Base-by-base conservation (phyloP, 169 alveolate species). In the Plasmodium reichenowi region DNA sequence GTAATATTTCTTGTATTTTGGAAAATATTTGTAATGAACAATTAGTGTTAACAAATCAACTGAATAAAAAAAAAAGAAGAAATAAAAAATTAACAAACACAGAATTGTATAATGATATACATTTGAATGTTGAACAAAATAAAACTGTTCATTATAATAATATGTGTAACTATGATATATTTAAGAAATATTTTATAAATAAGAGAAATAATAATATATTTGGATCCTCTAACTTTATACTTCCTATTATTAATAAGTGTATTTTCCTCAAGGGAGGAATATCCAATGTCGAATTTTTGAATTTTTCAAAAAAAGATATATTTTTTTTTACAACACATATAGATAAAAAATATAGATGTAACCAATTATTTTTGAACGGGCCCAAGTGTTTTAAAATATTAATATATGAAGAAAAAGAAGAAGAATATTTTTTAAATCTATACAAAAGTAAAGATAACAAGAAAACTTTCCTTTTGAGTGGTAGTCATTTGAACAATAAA, bases 371-470 rank as follows among this genome's bases (percentile, higher is more conserved):
- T 71, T 58, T 78, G n/a, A 78, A 66, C 29, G 50, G 10, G n/a
- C 20, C 67, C 29, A 45, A 22, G 2, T 56, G 22, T 20, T 7
- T 22, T 32, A 63, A 66, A 59, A 24, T 50, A n/a, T 58, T 78
- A 13, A 68, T 78, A 20, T 52, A 22, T 1, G 74, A 52, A 13
- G 89, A 78, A 78, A 58, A 54, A 52, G 10, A 52, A 22, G 63
- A 78, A 45, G 60, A 78, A 66, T 64, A 78, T 45, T 78, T 78
- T 32, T 26, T 78, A n/a, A 78, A 66, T 32, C 5, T 78, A 52
- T 78, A 78, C 62, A 43, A 17, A 52, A 78, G 89, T 54, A 78
- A 78, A 48, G 89, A 78, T 45, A 15, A 29, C 48, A 78, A 78
- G 17, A 78, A 7, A 58, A 56, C 64, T 43, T 78, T 78, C 67